Evolutionary conservation across 2,329 filamentous ascomycete genomes (phyloP), one percentile per base, ranked within the genome.

Genomic region (Diaporthe aspalathi): DNA sequence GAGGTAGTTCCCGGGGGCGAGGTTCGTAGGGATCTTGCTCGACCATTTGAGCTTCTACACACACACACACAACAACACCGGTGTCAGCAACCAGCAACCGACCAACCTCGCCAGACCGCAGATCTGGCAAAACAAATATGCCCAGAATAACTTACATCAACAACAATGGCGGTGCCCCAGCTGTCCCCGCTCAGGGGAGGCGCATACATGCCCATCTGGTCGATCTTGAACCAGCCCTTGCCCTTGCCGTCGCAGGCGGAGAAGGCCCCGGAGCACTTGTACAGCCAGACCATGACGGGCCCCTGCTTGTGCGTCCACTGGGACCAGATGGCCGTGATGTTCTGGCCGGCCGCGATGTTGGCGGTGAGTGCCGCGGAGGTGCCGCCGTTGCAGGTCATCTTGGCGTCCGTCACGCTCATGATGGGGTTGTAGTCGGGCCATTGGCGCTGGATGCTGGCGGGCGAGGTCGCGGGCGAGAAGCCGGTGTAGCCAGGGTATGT

Each of bases 301-400:
- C 87, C 88, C 76, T 89, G 87, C 69, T 83, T 79, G 76, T 89
- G 87, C 0, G 87, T 89, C 87, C 88, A 89, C 77, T 89, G 87
- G 49, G 79, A 77, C 86, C 87, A 89, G 74, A 83, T 79, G 20
- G 87, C 84, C 12, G 84, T 84, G 67, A 89, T 80, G 54, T 80
- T 83, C 22, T 79, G 75, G 45, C 87, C 87, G 6, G 87, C 85
- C 7, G 81, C 78, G 71, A 87, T 79, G 40, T 81, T 79, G 1
- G 85, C 87, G 43, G 78, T 79, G 7, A 85, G 77, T 1, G 80
- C 79, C 8, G 87, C 82, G 32, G 84, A 82, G 70, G 83, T 82
- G 70, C 87, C 87, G 67, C 86, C 86, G 77, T 89, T 89, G 81
- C 87, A 89, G 72, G 85, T 86, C 76, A 89, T 84, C 76, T 84